Evolutionary conservation across 768 basidiomycete species (phyloP), one percentile per base, ranked within the genome.

Genomic region (Phanerochaete sordida): DNA sequence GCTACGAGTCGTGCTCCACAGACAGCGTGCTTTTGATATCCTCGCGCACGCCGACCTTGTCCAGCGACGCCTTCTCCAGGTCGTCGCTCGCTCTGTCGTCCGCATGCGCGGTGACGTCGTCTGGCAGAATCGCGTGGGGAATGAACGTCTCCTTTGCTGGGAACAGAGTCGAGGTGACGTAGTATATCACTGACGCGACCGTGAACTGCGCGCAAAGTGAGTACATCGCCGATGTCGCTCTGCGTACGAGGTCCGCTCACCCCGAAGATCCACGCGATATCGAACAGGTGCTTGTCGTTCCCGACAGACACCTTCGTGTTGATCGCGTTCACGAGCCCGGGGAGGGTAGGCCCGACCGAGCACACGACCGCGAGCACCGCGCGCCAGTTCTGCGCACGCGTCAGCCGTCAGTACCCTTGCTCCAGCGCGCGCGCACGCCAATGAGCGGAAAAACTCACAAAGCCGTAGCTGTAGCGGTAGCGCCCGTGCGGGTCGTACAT

Each of bases 301-400:
- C 89, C 89, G 27, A 91, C 85, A 0, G 77, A 60, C 67, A 94
- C 80, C 11, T 72, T 75, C 2, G 82, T 70, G 66, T 90, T 87
- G 73, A 96, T 92, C 44, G 84, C 84, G 65, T 84, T 80, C 60
- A 90, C 82, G 52, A 95, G 79, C 1, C 93, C 93, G 0, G 93
- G 93, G 19, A 95, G 67, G 59, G 81, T 85, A 3, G 89, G 89
- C 0, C 84, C 78, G 0, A 92, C 84, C 3, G 90, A 84, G 56
- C 84, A 71, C 23, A 93, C 68, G 12, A 93, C 73, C 0, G 92
- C 84, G 1, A 83, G 79, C 2, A 82, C 79, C 1, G 92, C 91
- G 26, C 91, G 79, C 89, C 91, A 93, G 72, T 95, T 95, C 88
- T 91, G 53, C n/a, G n/a, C n/a, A n/a, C n/a, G n/a, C n/a, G n/a